A percentile compares a stretch with the other conserved stretches of the same genome.
phyloP scores from a whole-genome alignment of 1,284 basidiomycete genomes.

The Cryptococcus floricola region DNA sequence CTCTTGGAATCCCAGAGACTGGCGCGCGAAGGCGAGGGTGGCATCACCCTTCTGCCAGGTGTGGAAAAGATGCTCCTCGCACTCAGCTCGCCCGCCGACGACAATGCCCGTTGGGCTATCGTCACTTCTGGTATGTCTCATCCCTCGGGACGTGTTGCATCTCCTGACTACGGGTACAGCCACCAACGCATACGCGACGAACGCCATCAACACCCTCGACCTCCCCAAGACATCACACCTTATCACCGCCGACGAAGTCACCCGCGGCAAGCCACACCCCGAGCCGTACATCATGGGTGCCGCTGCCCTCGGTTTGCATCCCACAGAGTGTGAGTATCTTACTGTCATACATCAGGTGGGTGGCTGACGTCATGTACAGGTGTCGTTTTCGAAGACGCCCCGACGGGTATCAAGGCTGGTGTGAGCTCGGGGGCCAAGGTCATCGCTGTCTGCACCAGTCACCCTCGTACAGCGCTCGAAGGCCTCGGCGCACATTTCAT shows the following conservation, averaged over 20 bases:
- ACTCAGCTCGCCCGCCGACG: background rate
- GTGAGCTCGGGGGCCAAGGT: conserved; percentile 66
- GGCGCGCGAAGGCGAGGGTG: conserved; percentile 33
- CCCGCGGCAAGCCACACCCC: conserved; percentile 71
- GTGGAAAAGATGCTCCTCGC: conserved; percentile 31
- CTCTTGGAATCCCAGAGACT: conserved; percentile 36
- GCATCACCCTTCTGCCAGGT: conserved; percentile 43
- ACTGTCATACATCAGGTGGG: too few relatives aligned
- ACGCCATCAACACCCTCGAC: conserved; percentile 59
- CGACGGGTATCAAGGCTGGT: conserved; percentile 68
- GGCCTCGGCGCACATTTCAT: conserved; percentile 43
- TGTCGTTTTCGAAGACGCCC: conserved; percentile 77
- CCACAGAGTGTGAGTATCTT: conserved; percentile 29
- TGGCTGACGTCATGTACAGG: conserved; percentile 48
- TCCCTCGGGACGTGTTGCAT: background rate
- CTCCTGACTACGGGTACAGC: conserved; percentile 46
- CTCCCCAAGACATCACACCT: conserved; percentile 59
- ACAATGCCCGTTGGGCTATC: conserved; percentile 64
- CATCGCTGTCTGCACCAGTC: conserved; percentile 74
- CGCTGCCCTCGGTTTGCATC: conserved; percentile 25
- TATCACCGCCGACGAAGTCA: conserved; percentile 71
- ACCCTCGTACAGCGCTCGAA: conserved; percentile 59
- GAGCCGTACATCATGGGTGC: conserved; percentile 61
- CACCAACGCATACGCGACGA: conserved; percentile 61
- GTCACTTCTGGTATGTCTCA: conserved; percentile 57